Conservation (phyloP, 2,329 filamentous ascomycete species). For the Venturia effusa region DNA sequence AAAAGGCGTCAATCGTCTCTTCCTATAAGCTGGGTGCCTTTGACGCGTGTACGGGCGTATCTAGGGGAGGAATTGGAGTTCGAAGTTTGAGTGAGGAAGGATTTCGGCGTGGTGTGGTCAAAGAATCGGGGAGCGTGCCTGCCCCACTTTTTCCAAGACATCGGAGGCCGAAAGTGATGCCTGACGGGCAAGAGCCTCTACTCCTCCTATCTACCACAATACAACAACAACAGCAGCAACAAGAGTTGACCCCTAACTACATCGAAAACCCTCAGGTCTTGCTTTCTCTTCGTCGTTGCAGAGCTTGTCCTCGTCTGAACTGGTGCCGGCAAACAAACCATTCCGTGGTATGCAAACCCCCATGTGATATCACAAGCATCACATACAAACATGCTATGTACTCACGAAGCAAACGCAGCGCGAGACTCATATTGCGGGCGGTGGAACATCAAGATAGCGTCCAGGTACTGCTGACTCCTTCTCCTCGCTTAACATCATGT, state of each 20-base stretch:
- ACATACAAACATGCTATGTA: neutral
- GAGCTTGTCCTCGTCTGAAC: neutral
- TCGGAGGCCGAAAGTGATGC: neutral
- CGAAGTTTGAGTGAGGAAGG: neutral
- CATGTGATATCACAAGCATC: neutral
- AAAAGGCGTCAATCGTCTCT: no score
- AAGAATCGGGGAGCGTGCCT: neutral
- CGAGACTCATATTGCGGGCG: neutral
- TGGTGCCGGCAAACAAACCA: no score
- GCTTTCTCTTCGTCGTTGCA: neutral
- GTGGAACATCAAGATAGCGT: no score
- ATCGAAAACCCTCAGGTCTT: neutral
- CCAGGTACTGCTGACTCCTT: neutral
- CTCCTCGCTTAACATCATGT: slow-evolving; percentile 37
- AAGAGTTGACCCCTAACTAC: neutral
- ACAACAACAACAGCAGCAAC: no score
- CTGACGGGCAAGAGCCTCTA: neutral
- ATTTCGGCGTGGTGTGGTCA: neutral
- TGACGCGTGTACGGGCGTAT: neutral
- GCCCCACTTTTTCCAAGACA: neutral
- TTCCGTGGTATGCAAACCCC: neutral
- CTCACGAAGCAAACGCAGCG: neutral
- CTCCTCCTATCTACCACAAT: no score
- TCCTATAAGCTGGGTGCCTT: neutral
- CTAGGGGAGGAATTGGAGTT: neutral